Evolutionary conservation across 805 yeast genomes (phyloP).

Genomic region (Priceomyces fermenticarens): DNA sequence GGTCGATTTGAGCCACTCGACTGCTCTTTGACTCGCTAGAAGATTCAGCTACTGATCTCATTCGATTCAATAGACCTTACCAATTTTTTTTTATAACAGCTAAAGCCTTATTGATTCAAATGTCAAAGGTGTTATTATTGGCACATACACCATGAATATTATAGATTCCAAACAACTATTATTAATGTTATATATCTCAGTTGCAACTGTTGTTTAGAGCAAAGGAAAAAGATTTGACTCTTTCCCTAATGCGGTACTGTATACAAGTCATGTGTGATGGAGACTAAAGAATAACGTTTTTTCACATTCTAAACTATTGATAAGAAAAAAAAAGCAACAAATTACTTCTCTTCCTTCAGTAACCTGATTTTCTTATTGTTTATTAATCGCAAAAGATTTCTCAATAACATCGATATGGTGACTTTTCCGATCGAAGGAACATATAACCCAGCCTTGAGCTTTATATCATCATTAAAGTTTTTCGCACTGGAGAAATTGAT

Average conservation of each 20-base stretch:
- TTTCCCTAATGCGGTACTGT: constrained; percentile 1
- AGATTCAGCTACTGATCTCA: constrained; percentile 1
- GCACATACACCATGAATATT: too few species aligned
- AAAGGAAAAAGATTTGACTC: constrained; percentile 4
- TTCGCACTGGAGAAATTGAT: constrained; percentile 86
- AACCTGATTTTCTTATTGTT: constrained; percentile 51
- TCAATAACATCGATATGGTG: constrained; percentile 88
- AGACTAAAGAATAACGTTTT: not conserved
- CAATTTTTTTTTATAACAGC: too few species aligned
- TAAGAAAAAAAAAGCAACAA: too few species aligned
- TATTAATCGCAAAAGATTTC: constrained; percentile 81
- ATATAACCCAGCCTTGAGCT: constrained; percentile 81
- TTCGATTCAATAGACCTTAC: not conserved
- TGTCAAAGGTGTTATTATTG: too few species aligned
- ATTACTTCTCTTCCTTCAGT: not conserved
- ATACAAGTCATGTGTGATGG: not conserved
- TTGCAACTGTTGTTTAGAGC: too few species aligned
- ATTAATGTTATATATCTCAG: too few species aligned
- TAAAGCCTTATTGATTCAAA: too few species aligned
- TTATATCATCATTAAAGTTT: constrained; percentile 82
- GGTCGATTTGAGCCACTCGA: constrained; percentile 38
- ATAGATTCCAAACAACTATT: too few species aligned
- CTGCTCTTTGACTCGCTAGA: constrained; percentile 4
- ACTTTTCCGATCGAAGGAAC: constrained; percentile 97
- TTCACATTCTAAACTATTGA: too few species aligned